phyloP scores from a whole-genome alignment of 768 basidiomycete genomes.

The Podaxis carcinomalis region DNA sequence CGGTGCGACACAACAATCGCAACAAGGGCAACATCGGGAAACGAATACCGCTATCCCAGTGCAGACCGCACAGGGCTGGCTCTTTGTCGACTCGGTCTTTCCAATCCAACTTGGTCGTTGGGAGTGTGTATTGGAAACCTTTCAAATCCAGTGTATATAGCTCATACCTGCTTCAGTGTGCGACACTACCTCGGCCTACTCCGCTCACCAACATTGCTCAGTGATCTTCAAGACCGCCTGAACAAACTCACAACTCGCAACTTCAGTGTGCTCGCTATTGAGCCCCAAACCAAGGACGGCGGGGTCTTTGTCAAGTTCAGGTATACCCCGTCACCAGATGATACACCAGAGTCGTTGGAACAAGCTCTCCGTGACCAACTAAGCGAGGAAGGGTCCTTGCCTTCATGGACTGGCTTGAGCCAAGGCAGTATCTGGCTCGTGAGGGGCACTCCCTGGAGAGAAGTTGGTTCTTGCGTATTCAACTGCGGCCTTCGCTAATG shows the following conservation, averaged over 20 bases:
- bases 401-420: constrained; percentile 56
- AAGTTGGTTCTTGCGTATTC: constrained; percentile 40
- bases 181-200: constrained; percentile 62
- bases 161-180: constrained; percentile 34
- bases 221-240: constrained; percentile 42
- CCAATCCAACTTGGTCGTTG: constrained; percentile 66
- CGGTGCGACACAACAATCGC: not conserved
- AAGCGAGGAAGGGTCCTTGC: constrained; percentile 48
- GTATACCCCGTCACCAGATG: constrained; percentile 31
- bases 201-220: constrained; percentile 55
- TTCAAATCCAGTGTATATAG: constrained; percentile 6
- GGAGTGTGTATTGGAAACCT: constrained; percentile 50
- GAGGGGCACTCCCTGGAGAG: constrained; percentile 75
- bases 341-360: constrained; percentile 39
- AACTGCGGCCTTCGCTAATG: not conserved
- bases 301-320: constrained; percentile 79
- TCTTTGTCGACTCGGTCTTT: constrained; percentile 78
- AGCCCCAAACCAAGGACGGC: constrained; percentile 75
- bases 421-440: constrained; percentile 65
- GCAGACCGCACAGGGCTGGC: constrained; percentile 38
- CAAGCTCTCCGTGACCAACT: constrained; percentile 39
- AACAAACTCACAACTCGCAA: constrained; percentile 46
- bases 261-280: constrained; percentile 59
- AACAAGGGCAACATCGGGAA: not conserved
- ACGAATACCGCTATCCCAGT: not conserved